These are phyloP conservation scores for Alternaria ventricosa DNA, from an alignment of 2,329 filamentous ascomycete genomes.

Conservation along the genomic window DNA sequence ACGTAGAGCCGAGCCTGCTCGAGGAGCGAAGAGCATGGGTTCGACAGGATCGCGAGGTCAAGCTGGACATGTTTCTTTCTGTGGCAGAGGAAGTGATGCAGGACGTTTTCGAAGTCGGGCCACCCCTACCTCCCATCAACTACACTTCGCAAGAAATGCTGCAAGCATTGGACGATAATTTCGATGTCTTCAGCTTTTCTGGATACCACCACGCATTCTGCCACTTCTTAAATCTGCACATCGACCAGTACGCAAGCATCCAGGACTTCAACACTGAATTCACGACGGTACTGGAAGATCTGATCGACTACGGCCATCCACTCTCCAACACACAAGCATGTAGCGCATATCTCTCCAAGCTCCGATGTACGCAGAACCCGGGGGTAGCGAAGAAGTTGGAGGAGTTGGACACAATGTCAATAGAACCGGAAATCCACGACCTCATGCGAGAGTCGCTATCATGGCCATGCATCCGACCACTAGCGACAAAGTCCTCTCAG, in stretches of 20 bases:
- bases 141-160: conserved; percentile 43
- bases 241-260: conserved; percentile 41
- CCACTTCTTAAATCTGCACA: conserved; percentile 47
- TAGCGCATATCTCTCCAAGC: conserved; percentile 48
- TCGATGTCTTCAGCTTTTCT: conserved; percentile 39
- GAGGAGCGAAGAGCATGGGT: conserved; percentile 45
- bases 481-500: conserved; percentile 26
- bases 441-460: conserved; percentile 41
- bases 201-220: conserved; percentile 48
- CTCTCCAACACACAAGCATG: conserved; percentile 45
- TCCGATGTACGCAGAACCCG: conserved; percentile 46
- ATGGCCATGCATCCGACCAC: conserved; percentile 40
- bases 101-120: conserved; percentile 45
- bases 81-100: conserved; percentile 46
- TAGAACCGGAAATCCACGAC: conserved; percentile 29
- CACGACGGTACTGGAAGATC: conserved; percentile 38
- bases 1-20: conserved; percentile 39
- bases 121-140: conserved; percentile 41
- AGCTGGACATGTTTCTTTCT: conserved; percentile 47
- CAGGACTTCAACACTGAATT: conserved; percentile 47
- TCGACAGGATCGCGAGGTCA: conserved; percentile 45
- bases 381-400: conserved; percentile 45
- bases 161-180: conserved; percentile 37
- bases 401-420: conserved; percentile 36
- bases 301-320: conserved; percentile 43